A percentile compares a stretch with the other conserved stretches of the same genome.
phyloP scores from a whole-genome alignment of 2,329 filamentous ascomycete genomes.

The Epichloe uncinata region DNA sequence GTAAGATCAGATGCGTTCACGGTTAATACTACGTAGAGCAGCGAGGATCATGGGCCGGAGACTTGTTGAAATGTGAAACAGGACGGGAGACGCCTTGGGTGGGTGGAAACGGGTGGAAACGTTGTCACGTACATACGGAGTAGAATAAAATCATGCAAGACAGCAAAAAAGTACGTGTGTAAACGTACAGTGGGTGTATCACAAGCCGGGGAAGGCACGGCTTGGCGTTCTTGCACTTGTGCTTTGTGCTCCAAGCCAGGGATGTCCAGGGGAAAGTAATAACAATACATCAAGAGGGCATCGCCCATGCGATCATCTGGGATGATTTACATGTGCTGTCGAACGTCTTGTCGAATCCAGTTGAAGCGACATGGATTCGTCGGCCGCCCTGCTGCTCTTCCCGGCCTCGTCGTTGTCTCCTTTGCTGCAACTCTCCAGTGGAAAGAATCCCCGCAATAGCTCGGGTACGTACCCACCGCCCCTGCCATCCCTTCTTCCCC shows the following conservation, averaged over 20 bases:
- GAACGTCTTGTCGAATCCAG: not conserved
- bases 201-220: not conserved
- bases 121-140: not conserved
- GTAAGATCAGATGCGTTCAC: not conserved
- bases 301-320: not conserved
- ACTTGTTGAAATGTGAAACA: not conserved
- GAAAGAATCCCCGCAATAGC: not conserved
- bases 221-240: not conserved
- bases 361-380: not conserved
- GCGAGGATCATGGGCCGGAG: not conserved
- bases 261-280: not conserved
- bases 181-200: not conserved
- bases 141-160: not conserved
- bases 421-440: not conserved
- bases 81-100: not conserved
- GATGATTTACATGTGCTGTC: not conserved
- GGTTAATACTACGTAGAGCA: too few relatives aligned
- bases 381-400: not conserved
- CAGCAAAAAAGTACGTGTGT: not conserved
- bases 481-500: too few relatives aligned
- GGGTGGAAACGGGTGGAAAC: too few relatives aligned
- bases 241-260: not conserved
- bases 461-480: not conserved
- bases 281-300: conserved; percentile 1
- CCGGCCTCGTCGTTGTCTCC: not conserved